These are phyloP conservation scores for Mycena floridula DNA, from an alignment of 768 basidiomycete species.

Conservation along the genomic window DNA sequence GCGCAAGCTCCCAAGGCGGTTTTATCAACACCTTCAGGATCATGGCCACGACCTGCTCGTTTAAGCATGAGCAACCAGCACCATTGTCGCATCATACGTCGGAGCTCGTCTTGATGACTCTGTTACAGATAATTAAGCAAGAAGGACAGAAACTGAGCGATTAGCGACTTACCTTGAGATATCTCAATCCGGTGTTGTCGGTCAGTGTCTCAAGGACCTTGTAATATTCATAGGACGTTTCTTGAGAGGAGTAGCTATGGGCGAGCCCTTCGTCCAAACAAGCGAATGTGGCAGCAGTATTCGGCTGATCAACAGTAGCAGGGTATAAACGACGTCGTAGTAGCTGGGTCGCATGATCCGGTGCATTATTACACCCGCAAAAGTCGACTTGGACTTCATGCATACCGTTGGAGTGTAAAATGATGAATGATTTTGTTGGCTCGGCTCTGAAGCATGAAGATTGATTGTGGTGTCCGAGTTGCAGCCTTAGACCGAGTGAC, in stretches of 20 bases:
- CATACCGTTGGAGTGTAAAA: conserved; percentile 6
- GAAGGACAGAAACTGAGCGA: not conserved
- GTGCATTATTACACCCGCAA: conserved; percentile 7
- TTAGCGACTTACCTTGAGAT: not conserved
- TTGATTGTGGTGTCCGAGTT: not conserved
- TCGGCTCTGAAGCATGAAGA: not conserved
- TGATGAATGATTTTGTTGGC: not conserved
- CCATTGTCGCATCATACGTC: conserved; percentile 11
- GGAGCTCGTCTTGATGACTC: conserved; percentile 9
- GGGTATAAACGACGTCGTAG: not conserved
- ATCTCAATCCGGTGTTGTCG: not conserved
- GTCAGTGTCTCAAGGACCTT: not conserved
- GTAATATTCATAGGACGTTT: not conserved
- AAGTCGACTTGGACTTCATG: conserved; percentile 10
- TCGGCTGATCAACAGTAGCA: not conserved
- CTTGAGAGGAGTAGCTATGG: not conserved
- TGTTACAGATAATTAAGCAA: too few species aligned
- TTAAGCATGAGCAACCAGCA: conserved; percentile 11
- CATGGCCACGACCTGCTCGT: conserved; percentile 9
- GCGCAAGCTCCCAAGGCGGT: conserved; percentile 15
- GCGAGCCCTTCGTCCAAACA: not conserved
- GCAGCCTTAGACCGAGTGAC: not conserved
- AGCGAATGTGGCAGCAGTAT: not conserved
- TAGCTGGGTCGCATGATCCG: not conserved
- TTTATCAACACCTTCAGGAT: conserved; percentile 6